phyloP scores from a whole-genome alignment of 352 stramenopile species.

The Globisporangium orthogonon region DNA sequence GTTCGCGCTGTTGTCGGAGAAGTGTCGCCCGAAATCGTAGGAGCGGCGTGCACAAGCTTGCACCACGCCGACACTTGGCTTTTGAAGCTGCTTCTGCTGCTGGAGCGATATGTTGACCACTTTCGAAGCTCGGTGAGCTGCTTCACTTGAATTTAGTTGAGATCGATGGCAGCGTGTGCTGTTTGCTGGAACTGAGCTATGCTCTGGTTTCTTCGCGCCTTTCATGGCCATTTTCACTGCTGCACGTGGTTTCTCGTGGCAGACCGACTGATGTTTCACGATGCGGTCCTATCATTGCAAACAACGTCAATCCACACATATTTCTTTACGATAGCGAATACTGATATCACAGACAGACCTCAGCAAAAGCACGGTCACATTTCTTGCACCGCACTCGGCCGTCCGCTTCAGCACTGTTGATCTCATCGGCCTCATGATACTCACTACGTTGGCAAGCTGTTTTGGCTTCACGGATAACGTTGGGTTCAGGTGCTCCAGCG shows the following conservation, averaged over 20 bases:
- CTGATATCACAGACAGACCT: constrained; percentile 5
- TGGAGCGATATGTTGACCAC: neutral
- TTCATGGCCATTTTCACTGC: neutral
- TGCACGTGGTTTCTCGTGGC: constrained; percentile 9
- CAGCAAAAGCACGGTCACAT: constrained; percentile 44
- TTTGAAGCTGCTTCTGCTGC: neutral
- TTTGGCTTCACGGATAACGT: neutral
- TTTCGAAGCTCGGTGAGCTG: neutral
- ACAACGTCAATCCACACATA: neutral
- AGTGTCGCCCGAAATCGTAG: constrained; percentile 4
- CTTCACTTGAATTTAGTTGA: neutral
- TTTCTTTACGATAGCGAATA: neutral
- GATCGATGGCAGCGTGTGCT: neutral
- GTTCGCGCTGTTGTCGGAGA: neutral
- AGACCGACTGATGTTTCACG: constrained; percentile 66
- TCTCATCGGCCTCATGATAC: constrained; percentile 5
- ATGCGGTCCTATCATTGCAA: constrained; percentile 34
- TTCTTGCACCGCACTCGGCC: constrained; percentile 49
- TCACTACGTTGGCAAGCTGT: neutral
- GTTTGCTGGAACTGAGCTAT: neutral
- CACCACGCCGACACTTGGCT: neutral
- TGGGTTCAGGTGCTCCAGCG: neutral
- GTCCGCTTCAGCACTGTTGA: constrained; percentile 39
- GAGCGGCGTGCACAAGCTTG: constrained; percentile 3
- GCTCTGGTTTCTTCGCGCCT: neutral